Conservation (phyloP, 75 land plant genomes). For the Gnetum montanum region DNA sequence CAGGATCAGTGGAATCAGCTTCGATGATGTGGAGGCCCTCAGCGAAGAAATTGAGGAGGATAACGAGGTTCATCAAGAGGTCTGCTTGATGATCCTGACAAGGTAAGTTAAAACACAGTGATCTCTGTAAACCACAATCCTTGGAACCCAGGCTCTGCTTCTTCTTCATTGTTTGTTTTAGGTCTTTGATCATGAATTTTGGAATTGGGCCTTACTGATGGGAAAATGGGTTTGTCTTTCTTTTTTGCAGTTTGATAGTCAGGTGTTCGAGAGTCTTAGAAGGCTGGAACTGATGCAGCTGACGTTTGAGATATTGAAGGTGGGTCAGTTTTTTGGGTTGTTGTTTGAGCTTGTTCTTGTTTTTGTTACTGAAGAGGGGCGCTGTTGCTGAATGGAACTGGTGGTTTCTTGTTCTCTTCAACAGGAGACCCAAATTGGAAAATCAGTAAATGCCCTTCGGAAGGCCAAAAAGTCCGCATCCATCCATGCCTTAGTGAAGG, state of each 20-base stretch:
- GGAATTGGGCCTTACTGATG: no score
- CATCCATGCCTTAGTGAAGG: no score
- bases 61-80: slow-evolving; percentile 28
- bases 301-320: slow-evolving; percentile 49
- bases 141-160: no score
- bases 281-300: slow-evolving; percentile 49
- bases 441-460: not conserved
- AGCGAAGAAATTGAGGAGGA: slow-evolving; percentile 61
- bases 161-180: no score
- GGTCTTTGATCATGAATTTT: no score
- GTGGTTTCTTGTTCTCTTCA: not conserved
- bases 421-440: not conserved
- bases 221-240: not conserved
- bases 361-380: no score
- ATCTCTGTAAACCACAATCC: no score
- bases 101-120: no score
- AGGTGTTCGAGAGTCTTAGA: slow-evolving; percentile 42
- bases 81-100: slow-evolving; percentile 29
- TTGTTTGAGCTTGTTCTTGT: no score
- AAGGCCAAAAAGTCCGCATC: no score
- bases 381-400: not conserved
- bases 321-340: no score
- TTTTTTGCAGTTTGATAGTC: slow-evolving; percentile 30
- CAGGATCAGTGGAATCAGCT: slow-evolving; percentile 28
- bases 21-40: slow-evolving; percentile 54